These are phyloP conservation scores for Jatropha podagrica DNA, from an alignment of 441 rosid species.

Conservation along the genomic window DNA sequence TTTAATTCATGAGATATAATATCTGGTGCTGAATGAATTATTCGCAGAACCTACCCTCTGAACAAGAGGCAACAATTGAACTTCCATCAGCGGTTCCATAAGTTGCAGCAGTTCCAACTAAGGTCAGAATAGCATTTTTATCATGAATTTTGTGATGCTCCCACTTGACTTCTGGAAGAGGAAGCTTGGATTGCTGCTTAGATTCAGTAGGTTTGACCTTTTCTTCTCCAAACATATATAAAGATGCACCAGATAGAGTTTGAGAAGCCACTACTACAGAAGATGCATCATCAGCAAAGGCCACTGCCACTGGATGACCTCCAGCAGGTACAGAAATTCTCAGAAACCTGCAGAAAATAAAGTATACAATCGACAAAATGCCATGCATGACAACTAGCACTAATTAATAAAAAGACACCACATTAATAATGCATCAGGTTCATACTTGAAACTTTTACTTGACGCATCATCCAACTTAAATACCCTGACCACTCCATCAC, in stretches of 20 bases:
- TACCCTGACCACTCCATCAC: constrained; percentile 80
- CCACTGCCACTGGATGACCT: constrained; percentile 77
- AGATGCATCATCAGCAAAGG: constrained; percentile 75
- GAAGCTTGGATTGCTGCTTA: constrained; percentile 76
- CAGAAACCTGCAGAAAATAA: constrained; percentile 53
- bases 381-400: constrained; percentile 3
- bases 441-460: constrained; percentile 96
- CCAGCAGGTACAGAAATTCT: constrained; percentile 87
- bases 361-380: constrained; percentile 11
- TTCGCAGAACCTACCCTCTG: constrained; percentile 63
- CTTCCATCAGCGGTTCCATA: constrained; percentile 95
- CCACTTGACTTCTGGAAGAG: constrained; percentile 90
- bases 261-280: constrained; percentile 80
- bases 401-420: neutral
- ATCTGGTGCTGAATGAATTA: neutral
- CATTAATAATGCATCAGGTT: neutral
- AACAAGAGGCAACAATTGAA: constrained; percentile 76
- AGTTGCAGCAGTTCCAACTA: constrained; percentile 70
- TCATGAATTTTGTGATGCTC: constrained; percentile 77
- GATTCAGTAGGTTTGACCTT: constrained; percentile 48
- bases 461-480: constrained; percentile 93
- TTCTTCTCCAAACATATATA: constrained; percentile 92
- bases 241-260: constrained; percentile 59
- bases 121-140: constrained; percentile 53
- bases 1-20: neutral